A percentile compares a stretch with the other conserved stretches of the same genome.
Conservation (phyloP, 441 rosid species). For the Jatropha podagrica region DNA sequence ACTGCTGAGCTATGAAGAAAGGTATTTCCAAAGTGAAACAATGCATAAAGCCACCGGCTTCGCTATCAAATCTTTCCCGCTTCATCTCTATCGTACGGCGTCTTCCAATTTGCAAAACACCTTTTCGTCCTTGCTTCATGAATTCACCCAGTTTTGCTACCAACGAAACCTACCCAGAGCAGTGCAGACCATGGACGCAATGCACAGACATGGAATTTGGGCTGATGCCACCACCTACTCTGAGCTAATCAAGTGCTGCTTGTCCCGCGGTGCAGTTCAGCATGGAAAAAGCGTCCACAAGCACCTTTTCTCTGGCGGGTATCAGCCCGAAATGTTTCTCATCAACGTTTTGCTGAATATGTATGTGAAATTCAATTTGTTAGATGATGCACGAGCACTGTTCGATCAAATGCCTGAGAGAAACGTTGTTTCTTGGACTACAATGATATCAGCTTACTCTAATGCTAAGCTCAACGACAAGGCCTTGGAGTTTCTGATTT, state of each 20-base stretch:
- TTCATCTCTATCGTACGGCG: constrained; percentile 7
- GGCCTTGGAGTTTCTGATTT: constrained; percentile 52
- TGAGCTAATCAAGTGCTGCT: constrained; percentile 58
- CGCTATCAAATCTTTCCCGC: constrained; percentile 13
- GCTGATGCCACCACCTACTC: constrained; percentile 56
- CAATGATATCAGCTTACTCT: constrained; percentile 64
- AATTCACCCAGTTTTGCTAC: constrained; percentile 54
- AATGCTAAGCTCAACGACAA: constrained; percentile 34
- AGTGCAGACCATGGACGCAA: constrained; percentile 46
- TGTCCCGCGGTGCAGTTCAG: constrained; percentile 46
- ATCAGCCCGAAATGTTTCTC: constrained; percentile 52
- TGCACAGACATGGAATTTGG: constrained; percentile 48
- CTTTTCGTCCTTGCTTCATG: constrained; percentile 31
- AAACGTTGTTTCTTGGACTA: constrained; percentile 73
- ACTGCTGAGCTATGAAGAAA: background rate
- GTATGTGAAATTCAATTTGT: constrained; percentile 50
- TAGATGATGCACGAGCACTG: constrained; percentile 45
- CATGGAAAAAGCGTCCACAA: constrained; percentile 47
- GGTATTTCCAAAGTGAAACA: background rate
- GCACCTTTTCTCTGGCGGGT: constrained; percentile 47
- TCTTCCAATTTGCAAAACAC: constrained; percentile 4
- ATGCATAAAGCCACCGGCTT: constrained; percentile 17
- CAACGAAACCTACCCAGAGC: constrained; percentile 58
- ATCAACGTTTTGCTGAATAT: constrained; percentile 44
- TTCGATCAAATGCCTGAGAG: constrained; percentile 63